Percentiles rank a stretch among this genome's conserved stretches.
Evolutionary conservation across 371 early-diverging fungal genomes (phyloP).

Genomic region (Cokeromyces recurvatus): DNA sequence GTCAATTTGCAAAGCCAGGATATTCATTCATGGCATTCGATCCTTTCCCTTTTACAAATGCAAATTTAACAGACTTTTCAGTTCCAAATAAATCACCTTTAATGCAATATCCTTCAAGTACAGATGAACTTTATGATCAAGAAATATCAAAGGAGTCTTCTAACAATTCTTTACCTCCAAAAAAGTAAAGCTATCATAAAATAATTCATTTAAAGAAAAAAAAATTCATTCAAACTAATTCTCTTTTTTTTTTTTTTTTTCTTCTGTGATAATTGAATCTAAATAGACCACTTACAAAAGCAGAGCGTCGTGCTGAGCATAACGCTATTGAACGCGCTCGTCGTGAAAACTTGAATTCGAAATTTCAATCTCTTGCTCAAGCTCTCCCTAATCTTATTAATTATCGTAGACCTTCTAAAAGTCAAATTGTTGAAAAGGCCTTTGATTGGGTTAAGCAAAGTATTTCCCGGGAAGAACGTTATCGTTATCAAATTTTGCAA

Average conservation of each 20-base stretch:
- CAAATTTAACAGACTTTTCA: background rate
- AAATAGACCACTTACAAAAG: conserved; percentile 18
- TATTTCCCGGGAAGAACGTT: conserved; percentile 23
- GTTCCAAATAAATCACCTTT: background rate
- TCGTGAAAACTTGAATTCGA: conserved; percentile 60
- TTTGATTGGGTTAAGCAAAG: conserved; percentile 48
- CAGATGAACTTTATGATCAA: conserved; percentile 1
- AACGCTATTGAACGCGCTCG: conserved; percentile 75
- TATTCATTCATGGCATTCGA: background rate
- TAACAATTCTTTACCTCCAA: background rate
- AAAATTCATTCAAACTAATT: no score
- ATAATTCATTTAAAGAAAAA: no score
- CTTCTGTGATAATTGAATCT: background rate
- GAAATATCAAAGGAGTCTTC: conserved; percentile 1
- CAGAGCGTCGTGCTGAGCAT: conserved; percentile 65
- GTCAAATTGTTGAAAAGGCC: conserved; percentile 63
- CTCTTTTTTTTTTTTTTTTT: background rate
- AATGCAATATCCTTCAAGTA: background rate
- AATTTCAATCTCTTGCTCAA: conserved; percentile 63
- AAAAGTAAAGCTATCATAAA: conserved; percentile 5
- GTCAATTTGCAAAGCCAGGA: conserved; percentile 13
- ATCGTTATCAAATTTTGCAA: conserved; percentile 22
- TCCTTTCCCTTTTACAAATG: conserved; percentile 10
- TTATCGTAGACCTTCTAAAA: conserved; percentile 60
- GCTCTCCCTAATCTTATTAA: conserved; percentile 57